Percentiles rank a stretch among this genome's conserved stretches.
phyloP scores from a whole-genome alignment of 164 flowering plant genomes.

The Liriodendron chinense region DNA sequence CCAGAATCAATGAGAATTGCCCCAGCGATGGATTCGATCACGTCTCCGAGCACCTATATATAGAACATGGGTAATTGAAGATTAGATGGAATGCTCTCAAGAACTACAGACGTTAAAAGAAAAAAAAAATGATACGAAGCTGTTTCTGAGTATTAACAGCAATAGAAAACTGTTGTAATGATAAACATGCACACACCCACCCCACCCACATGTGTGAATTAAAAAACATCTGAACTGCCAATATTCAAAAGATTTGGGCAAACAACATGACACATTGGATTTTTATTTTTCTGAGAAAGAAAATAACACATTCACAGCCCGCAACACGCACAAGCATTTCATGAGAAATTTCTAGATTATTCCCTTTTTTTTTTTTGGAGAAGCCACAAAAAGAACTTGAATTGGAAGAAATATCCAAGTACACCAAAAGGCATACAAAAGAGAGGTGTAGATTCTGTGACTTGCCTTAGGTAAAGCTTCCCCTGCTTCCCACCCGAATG shows the following conservation, averaged over 20 bases:
- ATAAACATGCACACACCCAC: too few relatives aligned
- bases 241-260: too few relatives aligned
- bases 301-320: too few relatives aligned
- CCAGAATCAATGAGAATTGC: conserved; percentile 81
- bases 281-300: too few relatives aligned
- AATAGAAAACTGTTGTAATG: too few relatives aligned
- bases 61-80: not conserved
- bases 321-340: too few relatives aligned
- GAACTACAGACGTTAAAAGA: not conserved
- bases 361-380: not conserved
- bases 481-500: conserved; percentile 80
- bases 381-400: not conserved
- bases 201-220: too few relatives aligned
- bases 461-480: conserved; percentile 62
- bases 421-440: not conserved
- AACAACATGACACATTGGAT: too few relatives aligned
- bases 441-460: not conserved
- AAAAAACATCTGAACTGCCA: too few relatives aligned
- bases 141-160: too few relatives aligned
- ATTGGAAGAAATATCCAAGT: not conserved
- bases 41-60: conserved; percentile 89
- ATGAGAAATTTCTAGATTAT: too few relatives aligned
- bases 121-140: not conserved
- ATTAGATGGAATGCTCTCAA: not conserved
- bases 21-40: conserved; percentile 90